A percentile compares a stretch with the other conserved stretches of the same genome.
These are phyloP conservation scores for Gentiana straminea DNA, from an alignment of 257 asterid genomes.

Conservation along the genomic window DNA sequence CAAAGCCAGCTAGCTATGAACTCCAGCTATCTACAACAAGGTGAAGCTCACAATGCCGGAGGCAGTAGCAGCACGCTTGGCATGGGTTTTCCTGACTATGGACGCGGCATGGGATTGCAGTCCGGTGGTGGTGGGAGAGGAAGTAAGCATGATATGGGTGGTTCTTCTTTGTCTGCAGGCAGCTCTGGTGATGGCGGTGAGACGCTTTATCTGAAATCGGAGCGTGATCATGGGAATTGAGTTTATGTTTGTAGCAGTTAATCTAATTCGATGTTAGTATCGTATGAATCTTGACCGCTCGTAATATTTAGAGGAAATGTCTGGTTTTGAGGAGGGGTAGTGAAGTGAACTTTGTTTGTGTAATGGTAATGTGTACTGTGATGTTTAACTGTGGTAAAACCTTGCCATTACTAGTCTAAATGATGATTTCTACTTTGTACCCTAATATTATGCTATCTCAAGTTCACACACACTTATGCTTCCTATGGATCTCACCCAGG, in stretches of 20 bases:
- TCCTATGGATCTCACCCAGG: no score
- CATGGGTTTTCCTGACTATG: constrained; percentile 51
- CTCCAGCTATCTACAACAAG: constrained; percentile 60
- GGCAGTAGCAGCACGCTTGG: constrained; percentile 22
- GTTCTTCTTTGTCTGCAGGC: constrained; percentile 25
- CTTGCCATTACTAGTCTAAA: no score
- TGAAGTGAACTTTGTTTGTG: no score
- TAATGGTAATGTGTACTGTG: no score
- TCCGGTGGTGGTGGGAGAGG: constrained; percentile 26
- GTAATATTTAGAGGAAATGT: no score
- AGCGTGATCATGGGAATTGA: constrained; percentile 48
- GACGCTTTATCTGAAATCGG: constrained; percentile 49
- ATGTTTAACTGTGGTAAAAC: no score
- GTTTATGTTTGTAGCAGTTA: constrained; percentile 4
- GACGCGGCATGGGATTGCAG: constrained; percentile 22
- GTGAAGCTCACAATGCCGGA: constrained; percentile 45
- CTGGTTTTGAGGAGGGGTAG: no score
- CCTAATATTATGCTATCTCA: no score
- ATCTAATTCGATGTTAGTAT: no score
- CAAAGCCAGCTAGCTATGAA: constrained; percentile 66
- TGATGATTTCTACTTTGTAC: no score
- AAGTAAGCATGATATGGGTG: constrained; percentile 56
- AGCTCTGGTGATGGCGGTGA: constrained; percentile 49
- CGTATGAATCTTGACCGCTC: no score
- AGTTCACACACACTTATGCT: no score